phyloP scores from a whole-genome alignment of 208 protist species.

The Acanthamoeba sp. region DNA sequence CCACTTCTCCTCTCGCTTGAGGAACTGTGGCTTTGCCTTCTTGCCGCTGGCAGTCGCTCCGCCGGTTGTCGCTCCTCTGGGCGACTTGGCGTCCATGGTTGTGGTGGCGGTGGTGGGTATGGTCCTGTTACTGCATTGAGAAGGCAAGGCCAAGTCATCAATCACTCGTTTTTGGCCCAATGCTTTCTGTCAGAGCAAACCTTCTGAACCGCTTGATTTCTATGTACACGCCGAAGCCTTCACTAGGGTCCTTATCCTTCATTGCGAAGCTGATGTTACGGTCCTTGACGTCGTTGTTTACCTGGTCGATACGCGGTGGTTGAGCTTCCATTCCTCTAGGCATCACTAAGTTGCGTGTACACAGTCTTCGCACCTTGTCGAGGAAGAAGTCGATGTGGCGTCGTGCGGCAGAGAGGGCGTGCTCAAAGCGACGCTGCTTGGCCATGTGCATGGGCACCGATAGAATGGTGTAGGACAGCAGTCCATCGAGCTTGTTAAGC shows the following conservation, averaged over 20 bases:
- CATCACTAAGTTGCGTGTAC: too few species aligned
- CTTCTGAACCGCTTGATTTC: neutral
- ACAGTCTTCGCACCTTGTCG: neutral
- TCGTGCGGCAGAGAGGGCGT: neutral
- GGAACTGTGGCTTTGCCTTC: neutral
- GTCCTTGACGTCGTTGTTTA: neutral
- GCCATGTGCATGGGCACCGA: conserved; percentile 11
- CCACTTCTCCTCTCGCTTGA: conserved; percentile 31
- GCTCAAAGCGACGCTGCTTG: neutral
- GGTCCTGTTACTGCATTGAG: too few species aligned
- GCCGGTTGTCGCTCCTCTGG: too few species aligned
- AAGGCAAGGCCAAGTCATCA: too few species aligned
- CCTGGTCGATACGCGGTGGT: neutral
- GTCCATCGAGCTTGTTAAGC: neutral
- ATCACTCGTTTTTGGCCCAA: too few species aligned
- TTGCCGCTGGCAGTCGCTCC: neutral
- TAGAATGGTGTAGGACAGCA: neutral
- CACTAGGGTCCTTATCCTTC: neutral
- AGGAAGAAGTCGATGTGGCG: neutral
- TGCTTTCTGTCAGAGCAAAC: too few species aligned
- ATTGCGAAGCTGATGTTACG: neutral
- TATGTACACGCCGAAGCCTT: neutral
- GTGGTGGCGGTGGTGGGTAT: too few species aligned
- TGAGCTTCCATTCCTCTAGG: too few species aligned
- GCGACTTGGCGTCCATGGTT: too few species aligned